Base-by-base conservation (phyloP, 1,139 yeast species). In the Yarrowia galli region DNA sequence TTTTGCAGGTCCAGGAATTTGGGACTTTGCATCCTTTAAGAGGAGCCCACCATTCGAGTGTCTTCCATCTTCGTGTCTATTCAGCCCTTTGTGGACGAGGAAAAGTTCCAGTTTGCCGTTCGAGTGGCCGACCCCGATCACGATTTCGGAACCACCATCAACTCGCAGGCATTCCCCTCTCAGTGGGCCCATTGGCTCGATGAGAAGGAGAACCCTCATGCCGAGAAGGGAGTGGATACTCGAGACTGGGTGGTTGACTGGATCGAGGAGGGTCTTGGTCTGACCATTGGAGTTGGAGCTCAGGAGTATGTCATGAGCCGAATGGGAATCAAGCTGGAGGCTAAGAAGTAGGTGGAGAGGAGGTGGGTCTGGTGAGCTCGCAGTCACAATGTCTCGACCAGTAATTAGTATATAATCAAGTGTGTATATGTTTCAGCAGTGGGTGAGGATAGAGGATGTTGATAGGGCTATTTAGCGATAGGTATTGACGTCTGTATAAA, bases 231-330 rank as follows among this genome's bases (percentile, higher is more conserved):
- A n/a, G 85, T 92, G 53, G 97, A 93, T 76, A 98, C 98, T 15
- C 83, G 92, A 67, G 97, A 91, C 71, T 95, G 99, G 99, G 96
- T 95, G n/a, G 84, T 86, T 67, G 95, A 87, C 69, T 93, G 98
- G 98, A 84, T 95, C 51, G 89, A 86, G 74, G 91, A 90, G 72
- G 96, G 97, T 0, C 81, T 95, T 68, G 87, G 87, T 40, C 83
- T 92, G 72, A 83, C 92, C 42, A 85, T 93, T 71, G 98, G 97
- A 12, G 89, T 91, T 1, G 81, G 91, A 46, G 97, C 98, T 0
- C 99, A 95, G 77, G 87, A 88, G 74, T 95, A 95, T 76, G 97
- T 95, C 54, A 87, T 93, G 67, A 89, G 87, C 77, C 85, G 99
- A 77, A 95, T 95, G 98, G 98, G 97, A 1, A 61, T 61, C 25